Base-by-base conservation (phyloP, 345 rosid genomes). In the Kernera saxatilis region DNA sequence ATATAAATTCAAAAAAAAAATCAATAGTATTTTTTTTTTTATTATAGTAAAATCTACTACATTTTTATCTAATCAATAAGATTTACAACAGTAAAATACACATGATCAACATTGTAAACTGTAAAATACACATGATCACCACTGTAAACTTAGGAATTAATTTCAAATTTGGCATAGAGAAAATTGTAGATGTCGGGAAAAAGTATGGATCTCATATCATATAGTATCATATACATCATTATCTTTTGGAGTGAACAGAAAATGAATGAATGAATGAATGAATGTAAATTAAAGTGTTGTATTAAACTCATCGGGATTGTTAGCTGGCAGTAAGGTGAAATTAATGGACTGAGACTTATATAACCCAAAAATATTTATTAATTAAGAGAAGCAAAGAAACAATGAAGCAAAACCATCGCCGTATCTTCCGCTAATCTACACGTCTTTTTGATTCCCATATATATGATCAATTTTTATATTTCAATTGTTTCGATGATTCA, bases 241-340 rank as follows among this genome's bases (percentile, higher is more conserved):
- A 73, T 65, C 60, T 56, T 55, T 36, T 35, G 5, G 36, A 65
- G 52, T 46, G 51, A 57, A 23, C 5, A 54, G 4, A 64, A 72
- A 55, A 44, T 15, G 70, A n/a, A n/a, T n/a, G n/a, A n/a, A n/a
- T n/a, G n/a, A 74, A 73, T 48, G 54, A 36, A 36, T 41, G 73
- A 68, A 74, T 4, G 55, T 32, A 32, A 67, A 50, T 15, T 14
- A 39, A 62, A 69, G 51, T 30, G 43, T 32, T 23, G 13, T 67
- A 59, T 50, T 50, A 62, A 36, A 62, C 37, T 61, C 79, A 75
- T 75, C 53, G 79, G 79, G 79, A 69, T 75, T 76, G 79, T 70
- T 76, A 76, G 79, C 79, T 76, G 79, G 71, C 79, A 56, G 75
- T 70, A 54, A 75, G 74, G 66, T 76, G 79, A 63, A 76, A 69